These are phyloP conservation scores for Candida manassasensis DNA, from an alignment of 805 yeast genomes.

Conservation along the genomic window DNA sequence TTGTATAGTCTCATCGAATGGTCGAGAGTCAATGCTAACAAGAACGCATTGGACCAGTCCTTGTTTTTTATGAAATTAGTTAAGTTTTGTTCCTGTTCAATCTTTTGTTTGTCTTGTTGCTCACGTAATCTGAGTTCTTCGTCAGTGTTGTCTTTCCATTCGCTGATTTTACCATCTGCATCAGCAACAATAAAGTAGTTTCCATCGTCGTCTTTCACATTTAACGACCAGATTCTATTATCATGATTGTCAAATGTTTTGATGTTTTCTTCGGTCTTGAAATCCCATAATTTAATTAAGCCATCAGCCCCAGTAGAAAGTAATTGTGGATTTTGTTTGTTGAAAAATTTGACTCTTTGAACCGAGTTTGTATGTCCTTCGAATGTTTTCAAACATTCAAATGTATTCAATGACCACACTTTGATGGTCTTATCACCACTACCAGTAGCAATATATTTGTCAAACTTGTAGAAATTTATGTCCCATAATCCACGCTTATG, in stretches of 20 bases:
- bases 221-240: constrained; percentile 91
- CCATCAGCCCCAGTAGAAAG: constrained; percentile 92
- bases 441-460: constrained; percentile 72
- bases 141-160: constrained; percentile 87
- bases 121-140: constrained; percentile 56
- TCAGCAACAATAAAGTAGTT: constrained; percentile 77
- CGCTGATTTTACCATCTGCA: constrained; percentile 87
- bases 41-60: constrained; percentile 87
- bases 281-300: constrained; percentile 85
- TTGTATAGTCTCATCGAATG: constrained; percentile 87
- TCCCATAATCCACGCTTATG: constrained; percentile 97
- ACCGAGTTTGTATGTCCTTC: constrained; percentile 95
- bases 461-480: constrained; percentile 74
- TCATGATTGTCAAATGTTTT: constrained; percentile 87
- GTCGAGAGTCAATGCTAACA: constrained; percentile 77
- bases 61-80: constrained; percentile 65
- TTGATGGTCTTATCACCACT: constrained; percentile 90
- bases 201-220: constrained; percentile 56
- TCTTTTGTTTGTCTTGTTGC: constrained; percentile 45
- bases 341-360: constrained; percentile 71
- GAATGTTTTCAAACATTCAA: constrained; percentile 70
- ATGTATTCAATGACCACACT: constrained; percentile 82
- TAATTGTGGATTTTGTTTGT: constrained; percentile 56
- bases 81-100: constrained; percentile 87
- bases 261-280: constrained; percentile 64